Conservation (phyloP, 495 filamentous ascomycete genomes). For the Xylaria castorea region DNA sequence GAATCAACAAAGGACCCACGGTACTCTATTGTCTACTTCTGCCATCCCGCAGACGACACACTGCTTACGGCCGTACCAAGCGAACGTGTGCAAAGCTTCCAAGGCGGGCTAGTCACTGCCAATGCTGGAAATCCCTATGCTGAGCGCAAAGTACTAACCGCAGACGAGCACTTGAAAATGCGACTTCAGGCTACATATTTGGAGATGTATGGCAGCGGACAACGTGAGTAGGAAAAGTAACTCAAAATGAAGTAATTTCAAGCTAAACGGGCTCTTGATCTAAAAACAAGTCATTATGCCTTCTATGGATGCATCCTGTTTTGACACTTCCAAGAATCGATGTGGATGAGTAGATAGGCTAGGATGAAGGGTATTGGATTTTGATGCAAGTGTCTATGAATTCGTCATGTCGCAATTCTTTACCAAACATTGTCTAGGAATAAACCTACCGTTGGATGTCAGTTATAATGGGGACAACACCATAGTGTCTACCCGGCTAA, state of each 20-base stretch:
- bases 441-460: too few relatives aligned
- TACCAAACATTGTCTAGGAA: not conserved
- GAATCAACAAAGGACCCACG: conserved; percentile 62
- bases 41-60: conserved; percentile 79
- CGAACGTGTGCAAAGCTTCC: conserved; percentile 46
- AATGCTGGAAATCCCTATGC: conserved; percentile 50
- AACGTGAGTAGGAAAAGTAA: not conserved
- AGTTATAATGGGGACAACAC: too few relatives aligned
- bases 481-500: too few relatives aligned
- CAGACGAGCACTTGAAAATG: conserved; percentile 80
- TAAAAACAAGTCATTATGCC: not conserved
- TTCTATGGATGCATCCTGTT: not conserved
- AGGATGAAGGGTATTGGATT: not conserved
- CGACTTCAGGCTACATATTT: conserved; percentile 78
- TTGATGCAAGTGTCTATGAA: not conserved
- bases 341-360: not conserved
- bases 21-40: conserved; percentile 92
- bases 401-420: not conserved
- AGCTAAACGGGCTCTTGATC: too few relatives aligned
- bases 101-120: conserved; percentile 36
- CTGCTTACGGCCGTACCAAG: conserved; percentile 79
- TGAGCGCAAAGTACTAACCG: conserved; percentile 72
- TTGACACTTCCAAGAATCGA: not conserved
- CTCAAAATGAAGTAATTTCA: not conserved
- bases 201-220: conserved; percentile 41